Base-by-base conservation (phyloP, 352 stramenopile species). In the Phytopythium sindhum region DNA sequence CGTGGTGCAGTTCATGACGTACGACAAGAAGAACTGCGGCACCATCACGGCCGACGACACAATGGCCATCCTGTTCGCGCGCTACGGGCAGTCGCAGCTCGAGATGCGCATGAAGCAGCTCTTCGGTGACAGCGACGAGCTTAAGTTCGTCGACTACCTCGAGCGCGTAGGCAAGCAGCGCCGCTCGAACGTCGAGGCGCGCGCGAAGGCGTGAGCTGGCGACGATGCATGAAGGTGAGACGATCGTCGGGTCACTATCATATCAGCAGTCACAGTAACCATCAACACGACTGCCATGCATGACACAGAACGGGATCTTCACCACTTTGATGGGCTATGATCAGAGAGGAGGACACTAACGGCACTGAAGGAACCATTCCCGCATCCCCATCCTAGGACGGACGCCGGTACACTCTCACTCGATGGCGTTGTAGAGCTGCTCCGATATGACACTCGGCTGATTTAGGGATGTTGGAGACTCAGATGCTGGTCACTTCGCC, bases 1-100 rank as follows among this genome's bases (percentile, higher is more conserved):
- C 72, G 91, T 98, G 63, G 88, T 98, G 58, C 94, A 99, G 78
- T 99, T 98, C 74, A 98, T 98, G 94, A 98, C 97, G 63, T 99
- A 98, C 75, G 96, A 98, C 74, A 94, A 94, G 67, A 97, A 99
- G 67, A 95, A 90, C 63, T 97, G 95, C 72, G 93, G 91, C 9
- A 86, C 84, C 45, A 97, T 99, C 66, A 98, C 89, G 4, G 95
- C 98, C 11, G 97, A 99, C 72, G 97, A 99, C 71, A 99, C 96
- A 4, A 99, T 99, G 96, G 94, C 97, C 58, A 98, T 99, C 70
- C 78, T 99, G 19, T 99, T 98, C 73, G 92, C 91, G 47, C 83
- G 96, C 44, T 97, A 97, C 61, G 89, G 84, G 28, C 85, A 93
- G 48, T 88, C 88, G 37, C 81, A 96, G 65, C 77, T 98, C 11